Percentiles rank a stretch among this genome's conserved stretches.
These are phyloP conservation scores for Camelina neglecta DNA, from an alignment of 345 rosid genomes.

Conservation along the genomic window DNA sequence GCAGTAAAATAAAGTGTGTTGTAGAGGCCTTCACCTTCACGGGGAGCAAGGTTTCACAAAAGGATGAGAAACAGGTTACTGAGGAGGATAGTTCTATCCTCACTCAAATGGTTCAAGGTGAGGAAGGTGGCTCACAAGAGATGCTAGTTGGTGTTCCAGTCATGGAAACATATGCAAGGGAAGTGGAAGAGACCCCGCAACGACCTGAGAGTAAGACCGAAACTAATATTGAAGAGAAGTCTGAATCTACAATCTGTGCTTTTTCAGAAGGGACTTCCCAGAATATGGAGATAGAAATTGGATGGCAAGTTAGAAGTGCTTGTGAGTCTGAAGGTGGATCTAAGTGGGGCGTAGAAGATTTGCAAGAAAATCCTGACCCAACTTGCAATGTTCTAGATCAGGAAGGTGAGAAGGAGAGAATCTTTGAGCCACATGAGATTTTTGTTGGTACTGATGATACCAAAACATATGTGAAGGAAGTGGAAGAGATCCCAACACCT, in stretches of 20 bases:
- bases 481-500: conserved; percentile 47
- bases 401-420: conserved; percentile 46
- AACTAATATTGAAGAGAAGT: conserved; percentile 30
- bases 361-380: conserved; percentile 38
- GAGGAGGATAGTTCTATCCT: conserved; percentile 41
- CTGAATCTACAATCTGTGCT: conserved; percentile 33
- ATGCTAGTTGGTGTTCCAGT: conserved; percentile 39
- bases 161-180: conserved; percentile 40
- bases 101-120: conserved; percentile 39
- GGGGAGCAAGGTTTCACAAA: conserved; percentile 46
- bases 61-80: conserved; percentile 41
- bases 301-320: conserved; percentile 27
- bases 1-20: conserved; percentile 41
- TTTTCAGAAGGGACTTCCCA: conserved; percentile 28
- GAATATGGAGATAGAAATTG: conserved; percentile 28
- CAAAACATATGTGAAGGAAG: conserved; percentile 41
- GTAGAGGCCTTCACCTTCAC: conserved; percentile 47
- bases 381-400: conserved; percentile 40
- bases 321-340: conserved; percentile 34
- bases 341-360: conserved; percentile 22
- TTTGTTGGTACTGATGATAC: conserved; percentile 39
- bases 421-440: conserved; percentile 37
- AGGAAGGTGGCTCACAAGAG: conserved; percentile 47
- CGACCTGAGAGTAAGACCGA: conserved; percentile 41
- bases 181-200: conserved; percentile 45